phyloP scores from a whole-genome alignment of 768 basidiomycete genomes.

The Collybiopsis luxurians region DNA sequence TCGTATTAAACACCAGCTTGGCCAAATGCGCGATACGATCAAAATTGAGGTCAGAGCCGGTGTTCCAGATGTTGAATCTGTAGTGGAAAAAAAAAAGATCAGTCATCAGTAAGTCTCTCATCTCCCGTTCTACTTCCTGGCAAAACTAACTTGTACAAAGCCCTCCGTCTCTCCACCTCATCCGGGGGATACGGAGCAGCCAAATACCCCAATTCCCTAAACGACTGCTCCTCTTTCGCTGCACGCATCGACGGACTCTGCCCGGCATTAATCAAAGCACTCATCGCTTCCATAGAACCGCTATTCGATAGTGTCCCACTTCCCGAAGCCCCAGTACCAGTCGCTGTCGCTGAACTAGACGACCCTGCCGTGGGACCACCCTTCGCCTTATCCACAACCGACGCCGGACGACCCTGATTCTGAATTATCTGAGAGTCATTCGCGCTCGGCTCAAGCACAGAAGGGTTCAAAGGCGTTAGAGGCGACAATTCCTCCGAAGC shows the following conservation, averaged over 20 bases:
- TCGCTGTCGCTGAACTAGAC: not conserved
- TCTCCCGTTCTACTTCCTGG: not conserved
- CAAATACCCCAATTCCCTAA: slow-evolving; percentile 62
- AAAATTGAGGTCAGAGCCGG: slow-evolving; percentile 84
- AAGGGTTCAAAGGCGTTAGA: too few species aligned
- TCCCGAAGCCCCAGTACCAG: not conserved
- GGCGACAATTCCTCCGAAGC: not conserved
- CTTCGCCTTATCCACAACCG: too few species aligned
- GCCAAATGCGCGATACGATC: slow-evolving; percentile 92
- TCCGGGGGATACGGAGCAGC: slow-evolving; percentile 82
- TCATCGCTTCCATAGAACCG: not conserved
- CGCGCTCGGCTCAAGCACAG: too few species aligned
- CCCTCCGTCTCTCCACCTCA: slow-evolving; percentile 77
- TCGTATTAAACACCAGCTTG: slow-evolving; percentile 90
- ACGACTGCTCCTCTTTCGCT: slow-evolving; percentile 69
- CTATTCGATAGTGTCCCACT: not conserved
- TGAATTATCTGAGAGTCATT: too few species aligned
- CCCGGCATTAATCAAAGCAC: not conserved
- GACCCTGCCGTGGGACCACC: not conserved
- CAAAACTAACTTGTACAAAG: slow-evolving; percentile 72
- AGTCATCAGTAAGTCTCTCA: not conserved
- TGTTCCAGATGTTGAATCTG: slow-evolving; percentile 90
- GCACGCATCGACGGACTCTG: slow-evolving; percentile 36
- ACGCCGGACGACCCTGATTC: too few species aligned
- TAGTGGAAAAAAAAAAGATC: slow-evolving; percentile 10